phyloP scores from a whole-genome alignment of 371 early-diverging fungal genomes.

The Saksenaea vasiformis region DNA sequence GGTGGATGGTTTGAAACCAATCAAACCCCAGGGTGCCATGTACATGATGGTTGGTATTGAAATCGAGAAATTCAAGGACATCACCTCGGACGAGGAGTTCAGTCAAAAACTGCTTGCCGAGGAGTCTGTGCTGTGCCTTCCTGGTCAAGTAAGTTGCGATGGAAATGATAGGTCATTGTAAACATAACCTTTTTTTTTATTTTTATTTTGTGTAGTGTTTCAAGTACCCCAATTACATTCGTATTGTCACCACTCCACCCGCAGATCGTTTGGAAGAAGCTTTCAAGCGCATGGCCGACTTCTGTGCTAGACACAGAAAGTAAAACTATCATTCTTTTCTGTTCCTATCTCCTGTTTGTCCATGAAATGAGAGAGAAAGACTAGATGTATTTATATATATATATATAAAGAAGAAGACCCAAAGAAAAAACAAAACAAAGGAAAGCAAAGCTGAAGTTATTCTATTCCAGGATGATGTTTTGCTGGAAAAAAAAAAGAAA shows the following conservation, averaged over 20 bases:
- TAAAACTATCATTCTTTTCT: neutral
- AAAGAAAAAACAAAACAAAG: neutral
- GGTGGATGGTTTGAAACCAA: slow-evolving; percentile 76
- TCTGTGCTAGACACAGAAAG: slow-evolving; percentile 74
- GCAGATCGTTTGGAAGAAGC: slow-evolving; percentile 72
- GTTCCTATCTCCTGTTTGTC: neutral
- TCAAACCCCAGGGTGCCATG: slow-evolving; percentile 93
- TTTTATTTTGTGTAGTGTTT: no score
- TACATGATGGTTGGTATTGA: slow-evolving; percentile 90
- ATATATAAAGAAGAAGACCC: no score
- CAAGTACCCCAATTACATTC: slow-evolving; percentile 77
- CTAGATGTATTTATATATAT: neutral
- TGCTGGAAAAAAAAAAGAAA: neutral
- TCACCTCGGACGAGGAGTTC: slow-evolving; percentile 79
- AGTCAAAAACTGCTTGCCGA: slow-evolving; percentile 81
- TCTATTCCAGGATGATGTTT: neutral
- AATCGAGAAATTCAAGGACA: slow-evolving; percentile 69
- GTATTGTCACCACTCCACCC: slow-evolving; percentile 85
- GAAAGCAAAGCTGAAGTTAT: no score
- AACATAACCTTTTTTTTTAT: neutral
- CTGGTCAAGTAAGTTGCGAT: slow-evolving; percentile 66
- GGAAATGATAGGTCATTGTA: neutral
- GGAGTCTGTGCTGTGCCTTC: slow-evolving; percentile 85
- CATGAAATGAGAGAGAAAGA: no score
- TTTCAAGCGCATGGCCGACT: slow-evolving; percentile 74